A percentile compares a stretch with the other conserved stretches of the same genome.
Evolutionary conservation across 257 asterid genomes (phyloP).

Genomic region (Nicotiana tomentosiformis): DNA sequence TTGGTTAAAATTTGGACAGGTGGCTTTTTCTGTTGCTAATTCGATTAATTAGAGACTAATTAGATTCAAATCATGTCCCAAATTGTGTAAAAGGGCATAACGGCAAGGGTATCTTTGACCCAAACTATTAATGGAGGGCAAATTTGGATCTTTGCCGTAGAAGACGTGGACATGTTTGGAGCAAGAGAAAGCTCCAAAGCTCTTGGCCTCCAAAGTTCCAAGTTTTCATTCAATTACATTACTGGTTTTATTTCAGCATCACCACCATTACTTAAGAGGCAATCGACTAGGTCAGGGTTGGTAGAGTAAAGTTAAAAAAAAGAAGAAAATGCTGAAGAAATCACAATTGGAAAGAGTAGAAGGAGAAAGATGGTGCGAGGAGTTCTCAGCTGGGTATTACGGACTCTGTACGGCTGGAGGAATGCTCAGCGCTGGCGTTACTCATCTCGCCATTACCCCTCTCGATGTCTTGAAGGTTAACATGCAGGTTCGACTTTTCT

Average conservation of each 20-base stretch:
- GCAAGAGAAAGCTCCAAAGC: neutral
- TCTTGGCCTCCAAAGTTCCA: neutral
- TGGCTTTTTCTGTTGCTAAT: too few species aligned
- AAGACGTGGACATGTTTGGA: neutral
- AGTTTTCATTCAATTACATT: neutral
- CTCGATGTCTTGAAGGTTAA: slow-evolving; percentile 43
- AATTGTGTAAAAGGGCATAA: too few species aligned
- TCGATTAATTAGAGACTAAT: too few species aligned
- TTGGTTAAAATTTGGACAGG: too few species aligned
- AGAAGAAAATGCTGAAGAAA: neutral
- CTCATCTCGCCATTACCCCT: slow-evolving; percentile 38
- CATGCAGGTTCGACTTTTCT: slow-evolving; percentile 29
- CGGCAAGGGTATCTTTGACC: too few species aligned
- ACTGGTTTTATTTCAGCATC: neutral
- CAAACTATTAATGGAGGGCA: too few species aligned
- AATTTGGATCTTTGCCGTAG: neutral
- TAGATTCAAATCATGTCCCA: too few species aligned
- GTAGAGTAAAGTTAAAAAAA: neutral
- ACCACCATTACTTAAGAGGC: neutral
- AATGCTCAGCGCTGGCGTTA: slow-evolving; percentile 37
- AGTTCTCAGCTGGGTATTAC: slow-evolving; percentile 29
- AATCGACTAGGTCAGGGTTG: neutral
- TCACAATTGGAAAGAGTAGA: neutral
- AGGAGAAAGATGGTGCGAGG: slow-evolving; percentile 9
- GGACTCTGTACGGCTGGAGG: slow-evolving; percentile 37